Conservation (phyloP, 345 rosid genomes). For the Stellera chamaejasme region DNA sequence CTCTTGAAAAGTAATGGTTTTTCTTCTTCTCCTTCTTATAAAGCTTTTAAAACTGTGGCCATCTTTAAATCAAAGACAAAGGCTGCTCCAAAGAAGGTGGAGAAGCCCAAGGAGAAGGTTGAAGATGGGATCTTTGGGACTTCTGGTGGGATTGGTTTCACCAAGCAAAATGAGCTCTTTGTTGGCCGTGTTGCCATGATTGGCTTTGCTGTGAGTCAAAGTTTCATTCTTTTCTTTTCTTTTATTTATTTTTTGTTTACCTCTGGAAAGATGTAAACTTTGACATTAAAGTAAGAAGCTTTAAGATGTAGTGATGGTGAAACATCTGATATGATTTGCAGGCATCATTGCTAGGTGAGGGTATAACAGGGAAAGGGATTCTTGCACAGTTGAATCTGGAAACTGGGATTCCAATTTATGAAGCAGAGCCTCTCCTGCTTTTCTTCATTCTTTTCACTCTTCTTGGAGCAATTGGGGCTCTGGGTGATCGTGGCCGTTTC, state of each 20-base stretch:
- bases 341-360: constrained; percentile 96
- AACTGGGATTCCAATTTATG: constrained; percentile 92
- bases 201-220: constrained; percentile 81
- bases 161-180: constrained; percentile 88
- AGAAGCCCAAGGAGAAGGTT: constrained; percentile 39
- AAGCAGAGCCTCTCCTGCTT: constrained; percentile 93
- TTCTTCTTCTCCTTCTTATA: constrained; percentile 17
- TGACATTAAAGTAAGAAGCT: too few species aligned
- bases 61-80: constrained; percentile 81
- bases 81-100: constrained; percentile 66
- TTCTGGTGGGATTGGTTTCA: constrained; percentile 95
- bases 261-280: background rate
- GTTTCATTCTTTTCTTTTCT: background rate
- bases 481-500: constrained; percentile 85
- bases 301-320: background rate
- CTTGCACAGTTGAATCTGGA: constrained; percentile 75
- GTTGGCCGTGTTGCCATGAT: constrained; percentile 99
- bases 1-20: constrained; percentile 6
- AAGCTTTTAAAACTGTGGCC: constrained; percentile 42
- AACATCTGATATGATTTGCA: constrained; percentile 11
- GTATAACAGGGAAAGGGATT: constrained; percentile 86
- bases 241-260: background rate
- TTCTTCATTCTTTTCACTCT: constrained; percentile 93
- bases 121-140: constrained; percentile 95
- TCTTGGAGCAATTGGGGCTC: constrained; percentile 94